phyloP scores from a whole-genome alignment of 805 yeast species.

The Cyberlindnera suaveolens region DNA sequence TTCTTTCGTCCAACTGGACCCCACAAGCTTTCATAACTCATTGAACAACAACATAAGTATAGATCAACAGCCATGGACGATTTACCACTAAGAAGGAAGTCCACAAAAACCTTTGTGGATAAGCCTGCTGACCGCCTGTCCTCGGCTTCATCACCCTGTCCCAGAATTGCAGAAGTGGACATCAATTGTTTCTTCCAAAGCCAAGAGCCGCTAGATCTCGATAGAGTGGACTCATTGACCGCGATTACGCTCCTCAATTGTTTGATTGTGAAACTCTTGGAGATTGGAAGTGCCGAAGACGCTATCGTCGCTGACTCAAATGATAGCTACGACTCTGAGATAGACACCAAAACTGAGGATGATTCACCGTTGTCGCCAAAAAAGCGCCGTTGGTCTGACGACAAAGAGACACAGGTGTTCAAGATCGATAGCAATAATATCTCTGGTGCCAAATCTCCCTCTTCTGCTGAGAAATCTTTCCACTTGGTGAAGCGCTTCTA shows the following conservation, averaged over 20 bases:
- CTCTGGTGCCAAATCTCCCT: not conserved
- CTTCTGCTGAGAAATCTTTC: not conserved
- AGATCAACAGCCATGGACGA: conserved; percentile 5
- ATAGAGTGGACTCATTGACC: conserved; percentile 3
- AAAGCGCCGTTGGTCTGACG: conserved; percentile 13
- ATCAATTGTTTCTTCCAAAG: conserved; percentile 2
- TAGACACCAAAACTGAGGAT: conserved; percentile 1
- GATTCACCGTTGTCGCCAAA: conserved; percentile 15
- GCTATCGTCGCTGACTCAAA: not conserved
- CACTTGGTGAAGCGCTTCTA: conserved; percentile 21
- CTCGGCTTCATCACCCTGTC: conserved; percentile 8
- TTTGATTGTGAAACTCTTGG: conserved; percentile 1
- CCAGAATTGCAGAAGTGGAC: conserved; percentile 9
- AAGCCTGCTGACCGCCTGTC: not conserved
- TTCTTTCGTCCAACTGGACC: too few relatives aligned
- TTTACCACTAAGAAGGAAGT: conserved; percentile 7
- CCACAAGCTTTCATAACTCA: too few relatives aligned
- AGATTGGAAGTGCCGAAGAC: not conserved
- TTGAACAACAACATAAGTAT: too few relatives aligned
- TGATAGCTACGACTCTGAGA: conserved; percentile 2
- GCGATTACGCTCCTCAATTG: conserved; percentile 7
- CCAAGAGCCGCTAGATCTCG: not conserved
- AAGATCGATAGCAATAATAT: not conserved
- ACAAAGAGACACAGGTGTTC: not conserved
- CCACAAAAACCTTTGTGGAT: conserved; percentile 9